Percentiles rank a stretch among this genome's conserved stretches.
phyloP scores from a whole-genome alignment of 352 stramenopile genomes.

The Globisporangium cylindrosporum region DNA sequence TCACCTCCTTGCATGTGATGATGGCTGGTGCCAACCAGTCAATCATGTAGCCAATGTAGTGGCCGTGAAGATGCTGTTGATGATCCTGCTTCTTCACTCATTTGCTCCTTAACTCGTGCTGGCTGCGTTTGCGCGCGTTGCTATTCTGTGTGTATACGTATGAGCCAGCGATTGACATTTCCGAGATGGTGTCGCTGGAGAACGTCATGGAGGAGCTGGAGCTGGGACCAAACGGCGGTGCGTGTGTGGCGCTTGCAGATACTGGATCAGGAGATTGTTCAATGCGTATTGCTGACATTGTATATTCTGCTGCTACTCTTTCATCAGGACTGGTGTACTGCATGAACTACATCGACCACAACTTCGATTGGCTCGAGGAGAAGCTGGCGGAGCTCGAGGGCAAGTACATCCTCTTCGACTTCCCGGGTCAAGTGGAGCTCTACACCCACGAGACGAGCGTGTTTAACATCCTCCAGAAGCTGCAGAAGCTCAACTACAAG shows the following conservation, averaged over 20 bases:
- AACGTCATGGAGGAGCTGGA: slow-evolving; percentile 93
- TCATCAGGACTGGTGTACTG: slow-evolving; percentile 94
- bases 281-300: not conserved
- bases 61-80: not conserved
- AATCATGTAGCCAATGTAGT: not conserved
- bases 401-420: slow-evolving; percentile 99
- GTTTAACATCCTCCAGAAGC: slow-evolving; percentile 92
- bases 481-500: slow-evolving; percentile 89
- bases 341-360: slow-evolving; percentile 98
- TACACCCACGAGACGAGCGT: slow-evolving; percentile 99
- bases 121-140: not conserved
- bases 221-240: slow-evolving; percentile 95
- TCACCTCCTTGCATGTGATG: not conserved
- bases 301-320: not conserved
- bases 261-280: not conserved
- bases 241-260: slow-evolving; percentile 1
- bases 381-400: slow-evolving; percentile 70
- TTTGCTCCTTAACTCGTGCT: slow-evolving; percentile 5
- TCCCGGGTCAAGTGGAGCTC: slow-evolving; percentile 98
- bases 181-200: slow-evolving; percentile 96
- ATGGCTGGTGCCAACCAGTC: not conserved
- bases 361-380: slow-evolving; percentile 98
- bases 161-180: slow-evolving; percentile 89
- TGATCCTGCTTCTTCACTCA: not conserved
- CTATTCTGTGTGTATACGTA: slow-evolving; percentile 29